These are phyloP conservation scores for Vicia faba DNA, from an alignment of 306 rosid genomes.

Conservation along the genomic window DNA sequence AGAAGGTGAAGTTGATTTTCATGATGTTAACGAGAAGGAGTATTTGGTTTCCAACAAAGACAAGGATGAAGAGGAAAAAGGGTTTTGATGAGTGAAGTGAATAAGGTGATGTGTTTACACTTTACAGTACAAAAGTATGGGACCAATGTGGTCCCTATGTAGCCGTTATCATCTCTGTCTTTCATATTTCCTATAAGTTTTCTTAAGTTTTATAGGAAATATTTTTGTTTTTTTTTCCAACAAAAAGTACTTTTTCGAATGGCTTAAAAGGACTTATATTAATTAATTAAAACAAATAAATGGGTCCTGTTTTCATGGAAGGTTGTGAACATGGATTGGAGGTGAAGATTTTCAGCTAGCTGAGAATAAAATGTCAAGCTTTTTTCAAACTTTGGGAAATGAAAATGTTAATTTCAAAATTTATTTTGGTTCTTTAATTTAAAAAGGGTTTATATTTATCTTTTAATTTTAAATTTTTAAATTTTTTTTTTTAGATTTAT, in stretches of 20 bases:
- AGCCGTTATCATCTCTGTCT: slow-evolving; percentile 56
- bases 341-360: slow-evolving; percentile 5
- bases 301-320: slow-evolving; percentile 28
- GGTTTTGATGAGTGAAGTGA: slow-evolving; percentile 7
- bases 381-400: neutral
- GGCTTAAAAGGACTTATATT: no score
- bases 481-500: no score
- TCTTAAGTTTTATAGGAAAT: no score
- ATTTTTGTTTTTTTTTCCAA: slow-evolving; percentile 7
- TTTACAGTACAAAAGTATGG: slow-evolving; percentile 43
- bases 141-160: slow-evolving; percentile 66
- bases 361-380: neutral
- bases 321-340: slow-evolving; percentile 23
- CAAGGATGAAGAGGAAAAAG: slow-evolving; percentile 6
- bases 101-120: slow-evolving; percentile 37
- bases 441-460: no score
- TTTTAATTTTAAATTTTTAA: no score
- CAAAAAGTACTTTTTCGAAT: no score
- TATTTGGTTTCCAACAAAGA: slow-evolving; percentile 25
- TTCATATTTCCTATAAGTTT: no score
- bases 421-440: no score
- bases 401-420: neutral
- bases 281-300: no score
- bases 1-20: slow-evolving; percentile 39
- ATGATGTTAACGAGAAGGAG: slow-evolving; percentile 33